These are phyloP conservation scores for Arthrobotrys musiformis DNA, from an alignment of 2,329 filamentous ascomycete species.

Conservation along the genomic window DNA sequence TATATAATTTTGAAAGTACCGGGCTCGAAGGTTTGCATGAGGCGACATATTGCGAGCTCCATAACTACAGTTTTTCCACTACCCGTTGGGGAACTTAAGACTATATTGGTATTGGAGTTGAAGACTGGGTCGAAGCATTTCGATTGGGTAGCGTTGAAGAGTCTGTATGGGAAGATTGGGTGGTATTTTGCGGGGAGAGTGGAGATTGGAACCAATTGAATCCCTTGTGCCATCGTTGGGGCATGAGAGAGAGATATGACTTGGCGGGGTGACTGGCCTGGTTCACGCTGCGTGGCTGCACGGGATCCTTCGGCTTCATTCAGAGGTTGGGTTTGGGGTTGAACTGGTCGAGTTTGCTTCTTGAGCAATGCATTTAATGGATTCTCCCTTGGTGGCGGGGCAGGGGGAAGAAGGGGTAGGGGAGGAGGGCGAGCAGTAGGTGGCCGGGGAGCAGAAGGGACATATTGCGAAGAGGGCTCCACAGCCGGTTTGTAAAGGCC, in stretches of 20 bases:
- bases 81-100: conserved; percentile 82
- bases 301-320: neutral
- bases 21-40: conserved; percentile 69
- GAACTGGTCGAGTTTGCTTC: neutral
- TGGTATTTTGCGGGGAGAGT: conserved; percentile 75
- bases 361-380: conserved; percentile 35
- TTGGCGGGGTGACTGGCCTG: conserved; percentile 18
- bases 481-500: neutral
- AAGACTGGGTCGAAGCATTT: conserved; percentile 78
- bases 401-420: neutral
- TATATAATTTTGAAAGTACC: conserved; percentile 82
- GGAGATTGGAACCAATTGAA: conserved; percentile 62
- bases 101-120: conserved; percentile 76
- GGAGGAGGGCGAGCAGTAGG: too few relatives aligned
- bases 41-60: conserved; percentile 81
- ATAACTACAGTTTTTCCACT: conserved; percentile 86
- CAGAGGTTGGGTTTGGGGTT: neutral
- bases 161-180: conserved; percentile 75
- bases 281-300: neutral
- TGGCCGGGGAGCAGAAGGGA: too few relatives aligned
- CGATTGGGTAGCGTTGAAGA: conserved; percentile 86
- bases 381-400: conserved; percentile 13
- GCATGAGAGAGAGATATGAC: conserved; percentile 54
- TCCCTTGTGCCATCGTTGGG: conserved; percentile 63
- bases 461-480: neutral